Evolutionary conservation across 208 protist genomes (phyloP).

Genomic region (Acanthamoeba triangularis): DNA sequence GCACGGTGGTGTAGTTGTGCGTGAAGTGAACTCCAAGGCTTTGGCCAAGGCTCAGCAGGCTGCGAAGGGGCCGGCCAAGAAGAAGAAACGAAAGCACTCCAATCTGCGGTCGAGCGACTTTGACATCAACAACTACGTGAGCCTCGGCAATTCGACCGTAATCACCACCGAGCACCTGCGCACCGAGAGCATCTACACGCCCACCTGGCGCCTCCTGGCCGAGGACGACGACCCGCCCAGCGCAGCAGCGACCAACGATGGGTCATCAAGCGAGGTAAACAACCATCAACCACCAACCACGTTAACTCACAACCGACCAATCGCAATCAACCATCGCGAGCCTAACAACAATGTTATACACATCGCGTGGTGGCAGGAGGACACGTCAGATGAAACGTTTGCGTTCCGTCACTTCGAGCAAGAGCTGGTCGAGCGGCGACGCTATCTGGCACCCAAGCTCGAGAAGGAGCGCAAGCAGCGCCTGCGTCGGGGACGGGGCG

Average conservation of each 20-base stretch:
- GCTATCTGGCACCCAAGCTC: constrained; percentile 23
- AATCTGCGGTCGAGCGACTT: constrained; percentile 21
- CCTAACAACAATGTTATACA: not conserved
- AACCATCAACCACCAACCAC: not conserved
- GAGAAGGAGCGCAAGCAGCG: constrained; percentile 29
- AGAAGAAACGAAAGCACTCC: constrained; percentile 3
- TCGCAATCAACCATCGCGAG: no score
- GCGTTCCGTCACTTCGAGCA: constrained; percentile 2
- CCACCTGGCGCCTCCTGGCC: not conserved
- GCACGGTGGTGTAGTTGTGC: no score
- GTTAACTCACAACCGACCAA: no score
- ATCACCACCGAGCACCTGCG: not conserved
- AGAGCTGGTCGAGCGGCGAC: constrained; percentile 7
- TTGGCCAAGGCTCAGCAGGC: not conserved
- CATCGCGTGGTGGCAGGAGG: not conserved
- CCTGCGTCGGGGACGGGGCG: not conserved
- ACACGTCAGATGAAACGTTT: constrained; percentile 14
- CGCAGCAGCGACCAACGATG: not conserved
- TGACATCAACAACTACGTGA: constrained; percentile 51
- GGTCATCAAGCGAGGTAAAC: not conserved
- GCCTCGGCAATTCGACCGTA: not conserved
- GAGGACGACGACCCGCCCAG: not conserved
- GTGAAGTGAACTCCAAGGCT: no score
- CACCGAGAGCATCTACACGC: not conserved
- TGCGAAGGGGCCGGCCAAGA: not conserved